These are phyloP conservation scores for Microbotryum scabiosae DNA, from an alignment of 1,284 basidiomycete genomes.

Conservation along the genomic window DNA sequence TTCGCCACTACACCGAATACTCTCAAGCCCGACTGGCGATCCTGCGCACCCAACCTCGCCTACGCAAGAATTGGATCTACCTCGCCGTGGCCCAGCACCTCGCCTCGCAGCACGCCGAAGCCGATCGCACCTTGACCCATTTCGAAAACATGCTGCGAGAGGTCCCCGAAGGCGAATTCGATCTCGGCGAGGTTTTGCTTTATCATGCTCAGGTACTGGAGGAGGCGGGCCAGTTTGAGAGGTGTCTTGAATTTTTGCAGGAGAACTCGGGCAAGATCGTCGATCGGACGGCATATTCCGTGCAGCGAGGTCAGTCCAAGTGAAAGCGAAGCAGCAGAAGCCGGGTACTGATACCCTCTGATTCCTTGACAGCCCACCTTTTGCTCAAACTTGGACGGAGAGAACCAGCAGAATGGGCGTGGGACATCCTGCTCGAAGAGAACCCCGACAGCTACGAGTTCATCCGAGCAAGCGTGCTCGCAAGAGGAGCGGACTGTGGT, in stretches of 20 bases:
- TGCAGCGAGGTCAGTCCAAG: conserved; percentile 18
- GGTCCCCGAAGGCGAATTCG: conserved; percentile 65
- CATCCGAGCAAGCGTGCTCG: conserved; percentile 63
- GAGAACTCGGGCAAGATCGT: conserved; percentile 43
- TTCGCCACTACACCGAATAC: conserved; percentile 71
- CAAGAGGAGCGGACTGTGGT: conserved; percentile 61
- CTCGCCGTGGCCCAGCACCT: conserved; percentile 84
- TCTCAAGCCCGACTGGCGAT: conserved; percentile 77
- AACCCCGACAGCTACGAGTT: conserved; percentile 79
- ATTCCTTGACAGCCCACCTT: conserved; percentile 52
- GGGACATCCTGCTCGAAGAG: conserved; percentile 68
- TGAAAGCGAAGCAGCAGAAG: conserved; percentile 47
- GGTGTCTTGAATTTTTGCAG: conserved; percentile 55
- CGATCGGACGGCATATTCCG: conserved; percentile 30
- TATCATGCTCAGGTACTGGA: conserved; percentile 75
- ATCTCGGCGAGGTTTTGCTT: conserved; percentile 75
- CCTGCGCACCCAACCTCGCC: conserved; percentile 68
- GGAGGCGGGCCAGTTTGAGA: conserved; percentile 52
- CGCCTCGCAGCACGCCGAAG: conserved; percentile 63
- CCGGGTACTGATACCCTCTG: conserved; percentile 52
- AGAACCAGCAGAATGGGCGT: conserved; percentile 66
- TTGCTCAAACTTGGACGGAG: conserved; percentile 50
- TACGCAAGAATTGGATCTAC: conserved; percentile 82
- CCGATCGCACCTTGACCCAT: conserved; percentile 56
- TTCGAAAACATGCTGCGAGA: conserved; percentile 47